These are phyloP conservation scores for Babesia bigemina DNA, from an alignment of 169 alveolate species.

Conservation along the genomic window DNA sequence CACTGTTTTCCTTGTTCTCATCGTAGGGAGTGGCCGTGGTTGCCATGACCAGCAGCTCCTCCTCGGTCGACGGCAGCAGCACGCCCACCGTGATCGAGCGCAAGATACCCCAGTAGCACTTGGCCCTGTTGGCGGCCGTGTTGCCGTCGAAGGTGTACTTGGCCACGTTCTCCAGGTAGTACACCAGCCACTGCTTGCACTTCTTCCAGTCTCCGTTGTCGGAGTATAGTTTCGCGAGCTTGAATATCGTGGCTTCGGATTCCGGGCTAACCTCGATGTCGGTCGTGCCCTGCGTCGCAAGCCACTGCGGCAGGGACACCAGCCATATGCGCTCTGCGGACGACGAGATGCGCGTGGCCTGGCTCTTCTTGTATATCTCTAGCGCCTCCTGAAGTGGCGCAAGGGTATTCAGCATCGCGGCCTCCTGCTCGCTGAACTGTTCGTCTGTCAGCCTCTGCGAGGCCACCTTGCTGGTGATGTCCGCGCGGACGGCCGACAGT, in stretches of 20 bases:
- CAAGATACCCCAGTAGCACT: slow-evolving; percentile 81
- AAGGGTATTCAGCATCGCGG: slow-evolving; percentile 47
- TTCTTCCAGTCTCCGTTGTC: slow-evolving; percentile 74
- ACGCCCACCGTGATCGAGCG: slow-evolving; percentile 69
- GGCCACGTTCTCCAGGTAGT: slow-evolving; percentile 73
- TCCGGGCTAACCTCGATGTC: slow-evolving; percentile 55
- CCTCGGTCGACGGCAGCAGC: slow-evolving; percentile 54
- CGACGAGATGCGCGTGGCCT: slow-evolving; percentile 68
- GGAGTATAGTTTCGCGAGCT: slow-evolving; percentile 73
- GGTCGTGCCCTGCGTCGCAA: slow-evolving; percentile 51
- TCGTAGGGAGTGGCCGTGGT: slow-evolving; percentile 54
- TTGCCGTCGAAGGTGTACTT: slow-evolving; percentile 72
- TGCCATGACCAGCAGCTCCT: slow-evolving; percentile 52
- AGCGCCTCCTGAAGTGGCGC: slow-evolving; percentile 72
- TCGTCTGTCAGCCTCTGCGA: slow-evolving; percentile 60
- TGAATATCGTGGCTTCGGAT: slow-evolving; percentile 69
- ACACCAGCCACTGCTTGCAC: slow-evolving; percentile 71
- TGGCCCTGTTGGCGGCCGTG: slow-evolving; percentile 70
- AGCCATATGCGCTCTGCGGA: slow-evolving; percentile 71
- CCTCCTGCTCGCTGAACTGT: slow-evolving; percentile 50
- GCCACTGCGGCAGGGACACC: slow-evolving; percentile 73
- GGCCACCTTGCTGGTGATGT: slow-evolving; percentile 27
- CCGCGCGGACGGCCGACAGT: slow-evolving; percentile 33
- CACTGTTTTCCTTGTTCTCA: slow-evolving; percentile 60
- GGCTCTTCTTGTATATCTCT: slow-evolving; percentile 68